Percentiles rank a stretch among this genome's conserved stretches.
phyloP scores from a whole-genome alignment of 2,329 filamentous ascomycete species.

The Neopestalotiopsis sp. region DNA sequence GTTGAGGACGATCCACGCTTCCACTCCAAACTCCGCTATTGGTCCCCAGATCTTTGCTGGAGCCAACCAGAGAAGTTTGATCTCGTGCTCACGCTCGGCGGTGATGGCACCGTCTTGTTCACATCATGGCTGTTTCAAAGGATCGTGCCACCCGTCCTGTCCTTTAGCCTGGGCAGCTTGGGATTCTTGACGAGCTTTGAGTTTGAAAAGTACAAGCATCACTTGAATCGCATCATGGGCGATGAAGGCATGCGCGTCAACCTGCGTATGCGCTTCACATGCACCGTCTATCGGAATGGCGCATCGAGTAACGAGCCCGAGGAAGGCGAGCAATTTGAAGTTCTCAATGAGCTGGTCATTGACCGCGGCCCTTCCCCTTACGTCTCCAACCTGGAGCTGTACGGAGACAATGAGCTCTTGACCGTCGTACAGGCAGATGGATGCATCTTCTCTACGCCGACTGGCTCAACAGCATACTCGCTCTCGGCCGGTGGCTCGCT shows the following conservation, averaged over 20 bases:
- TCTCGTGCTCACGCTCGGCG: conserved; percentile 85
- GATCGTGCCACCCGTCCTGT: conserved; percentile 82
- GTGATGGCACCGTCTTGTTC: conserved; percentile 86
- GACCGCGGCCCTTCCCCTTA: conserved; percentile 96
- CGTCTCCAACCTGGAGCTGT: conserved; percentile 94
- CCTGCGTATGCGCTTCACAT: conserved; percentile 97
- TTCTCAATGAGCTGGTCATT: conserved; percentile 97
- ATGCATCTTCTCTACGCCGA: conserved; percentile 97
- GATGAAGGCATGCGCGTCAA: conserved; percentile 96
- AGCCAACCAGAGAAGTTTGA: conserved; percentile 93
- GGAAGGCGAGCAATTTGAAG: conserved; percentile 95
- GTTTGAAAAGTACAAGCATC: conserved; percentile 85
- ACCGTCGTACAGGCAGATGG: conserved; percentile 97
- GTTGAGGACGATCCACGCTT: conserved; percentile 77
- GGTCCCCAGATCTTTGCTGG: conserved; percentile 97
- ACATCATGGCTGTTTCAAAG: conserved; percentile 93
- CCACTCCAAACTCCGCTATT: conserved; percentile 86
- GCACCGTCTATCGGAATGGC: conserved; percentile 86
- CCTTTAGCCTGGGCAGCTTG: conserved; percentile 82
- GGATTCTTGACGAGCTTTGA: conserved; percentile 90
- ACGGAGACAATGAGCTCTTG: conserved; percentile 91
- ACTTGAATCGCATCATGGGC: conserved; percentile 89
- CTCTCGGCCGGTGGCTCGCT: conserved; percentile 94
- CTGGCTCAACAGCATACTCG: conserved; percentile 93
- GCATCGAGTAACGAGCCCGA: conserved; percentile 68